Conservation (phyloP, 177 flowering plant genomes). For the Vitis hybrid region DNA sequence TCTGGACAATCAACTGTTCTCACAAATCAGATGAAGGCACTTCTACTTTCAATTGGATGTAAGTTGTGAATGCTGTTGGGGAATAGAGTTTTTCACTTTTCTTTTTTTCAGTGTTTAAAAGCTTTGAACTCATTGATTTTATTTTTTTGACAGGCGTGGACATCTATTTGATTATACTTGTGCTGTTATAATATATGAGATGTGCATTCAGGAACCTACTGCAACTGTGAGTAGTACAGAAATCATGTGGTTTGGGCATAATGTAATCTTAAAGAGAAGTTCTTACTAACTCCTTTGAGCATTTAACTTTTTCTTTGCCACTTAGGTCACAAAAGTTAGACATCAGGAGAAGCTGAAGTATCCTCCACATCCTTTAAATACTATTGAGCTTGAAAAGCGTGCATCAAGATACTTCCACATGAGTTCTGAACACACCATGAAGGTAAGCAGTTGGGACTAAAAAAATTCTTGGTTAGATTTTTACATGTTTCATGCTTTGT, state of each 20-base stretch:
- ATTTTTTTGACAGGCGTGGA: constrained; percentile 70
- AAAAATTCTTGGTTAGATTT: not conserved
- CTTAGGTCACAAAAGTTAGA: constrained; percentile 74
- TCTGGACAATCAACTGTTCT: constrained; percentile 90
- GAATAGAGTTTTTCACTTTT: constrained; percentile 3
- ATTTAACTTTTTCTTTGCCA: constrained; percentile 1
- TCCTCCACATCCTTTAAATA: constrained; percentile 92
- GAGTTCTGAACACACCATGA: constrained; percentile 98
- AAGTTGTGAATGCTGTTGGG: constrained; percentile 23
- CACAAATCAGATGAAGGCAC: constrained; percentile 80
- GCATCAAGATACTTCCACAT: constrained; percentile 91
- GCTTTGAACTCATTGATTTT: not conserved
- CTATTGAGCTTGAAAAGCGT: constrained; percentile 97
- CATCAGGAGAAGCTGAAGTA: constrained; percentile 77
- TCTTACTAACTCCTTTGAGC: not conserved
- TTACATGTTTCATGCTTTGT: not conserved
- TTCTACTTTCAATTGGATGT: constrained; percentile 88
- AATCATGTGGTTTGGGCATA: not conserved
- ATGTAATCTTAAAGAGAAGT: not conserved
- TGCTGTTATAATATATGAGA: constrained; percentile 84
- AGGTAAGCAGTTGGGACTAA: constrained; percentile 41
- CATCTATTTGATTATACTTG: constrained; percentile 87
- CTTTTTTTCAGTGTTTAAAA: not conserved
- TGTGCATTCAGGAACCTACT: constrained; percentile 85
- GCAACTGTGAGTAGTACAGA: constrained; percentile 72